phyloP scores from a whole-genome alignment of 2,329 filamentous ascomycete species.

The Sphaerulina vaccinii region DNA sequence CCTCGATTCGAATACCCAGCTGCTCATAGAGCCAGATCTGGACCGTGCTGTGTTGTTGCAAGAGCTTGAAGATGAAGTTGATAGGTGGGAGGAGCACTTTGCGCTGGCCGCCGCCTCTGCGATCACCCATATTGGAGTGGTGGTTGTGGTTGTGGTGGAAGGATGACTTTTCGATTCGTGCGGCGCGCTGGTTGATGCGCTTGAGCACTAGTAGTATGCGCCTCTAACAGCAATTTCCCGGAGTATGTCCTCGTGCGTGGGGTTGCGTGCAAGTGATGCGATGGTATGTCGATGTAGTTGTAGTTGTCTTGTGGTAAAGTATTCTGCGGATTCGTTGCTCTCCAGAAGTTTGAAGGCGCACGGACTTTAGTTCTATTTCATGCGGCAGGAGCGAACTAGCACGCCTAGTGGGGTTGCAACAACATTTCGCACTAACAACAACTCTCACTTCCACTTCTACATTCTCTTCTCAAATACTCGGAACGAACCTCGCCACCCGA shows the following conservation, averaged over 20 bases:
- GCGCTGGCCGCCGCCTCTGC: conserved; percentile 52
- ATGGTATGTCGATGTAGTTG: too few species aligned
- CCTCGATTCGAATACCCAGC: conserved; percentile 88
- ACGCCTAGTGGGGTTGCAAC: too few species aligned
- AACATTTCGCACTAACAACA: not conserved
- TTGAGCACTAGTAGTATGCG: not conserved
- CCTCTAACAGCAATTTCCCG: not conserved
- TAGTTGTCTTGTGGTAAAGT: too few species aligned
- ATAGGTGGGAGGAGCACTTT: conserved; percentile 74
- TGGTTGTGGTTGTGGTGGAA: conserved; percentile 36
- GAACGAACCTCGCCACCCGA: not conserved
- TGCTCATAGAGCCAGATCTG: conserved; percentile 98
- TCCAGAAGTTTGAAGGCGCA: too few species aligned
- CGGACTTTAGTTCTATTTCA: too few species aligned
- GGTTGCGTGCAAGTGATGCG: too few species aligned
- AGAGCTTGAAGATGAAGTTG: conserved; percentile 92
- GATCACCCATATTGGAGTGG: conserved; percentile 50
- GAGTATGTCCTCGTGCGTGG: not conserved
- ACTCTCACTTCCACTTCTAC: not conserved
- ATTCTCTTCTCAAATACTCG: not conserved
- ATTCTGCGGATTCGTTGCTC: too few species aligned
- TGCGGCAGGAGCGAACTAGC: too few species aligned
- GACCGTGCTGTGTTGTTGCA: conserved; percentile 79
- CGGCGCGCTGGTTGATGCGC: not conserved
- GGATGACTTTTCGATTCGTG: not conserved